Base-by-base conservation (phyloP, 2,329 filamentous ascomycete genomes). In the Trichoderma koningiopsis region DNA sequence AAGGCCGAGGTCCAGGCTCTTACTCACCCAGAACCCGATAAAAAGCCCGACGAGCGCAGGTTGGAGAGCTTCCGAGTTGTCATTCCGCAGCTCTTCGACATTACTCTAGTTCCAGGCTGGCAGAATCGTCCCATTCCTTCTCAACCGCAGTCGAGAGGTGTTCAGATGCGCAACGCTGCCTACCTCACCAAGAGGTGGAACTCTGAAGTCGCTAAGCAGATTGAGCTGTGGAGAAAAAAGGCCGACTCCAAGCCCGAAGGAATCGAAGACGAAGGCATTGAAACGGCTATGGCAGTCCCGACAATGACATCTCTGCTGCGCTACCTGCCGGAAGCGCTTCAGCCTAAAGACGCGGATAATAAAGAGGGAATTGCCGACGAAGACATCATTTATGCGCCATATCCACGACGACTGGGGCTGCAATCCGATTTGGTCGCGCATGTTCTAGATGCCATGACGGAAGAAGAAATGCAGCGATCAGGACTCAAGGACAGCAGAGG, bases 41-140 rank as follows among this genome's bases (percentile, higher is more conserved):
- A 74, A 5, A 72, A 73, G 6, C 70, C 78, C 4, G 75, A 77
- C 22, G 70, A 73, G 58, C 75, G 76, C 52, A 77, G 74, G 55
- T 70, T 79, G 6, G 80, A 82, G 69, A 78, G 75, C 59, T 89
- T 89, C 71, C 81, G 82, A 1, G 75, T 89, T 24, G 72, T 89
- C 11, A 77, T 88, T 14, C 86, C 87, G 0, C 78, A 80, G 49
- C 75, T 87, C 2, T 81, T 87, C 63, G 87, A 89, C 72, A 81
- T 86, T 3, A 84, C 86, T 0, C 75, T 89, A 1, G 78, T 84
- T 0, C 87, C 87, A 0, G 86, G 84, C 1, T 89, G 87, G 83
- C 75, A 80, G 7, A 77, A 77, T 11, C 81, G 86, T 2, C 81
- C 81, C 0, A 65, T 74, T 2, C 81, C 85, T 1, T 79, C 83